Evolutionary conservation across 306 rosid genomes (phyloP).

Genomic region (Coriaria nepalensis): DNA sequence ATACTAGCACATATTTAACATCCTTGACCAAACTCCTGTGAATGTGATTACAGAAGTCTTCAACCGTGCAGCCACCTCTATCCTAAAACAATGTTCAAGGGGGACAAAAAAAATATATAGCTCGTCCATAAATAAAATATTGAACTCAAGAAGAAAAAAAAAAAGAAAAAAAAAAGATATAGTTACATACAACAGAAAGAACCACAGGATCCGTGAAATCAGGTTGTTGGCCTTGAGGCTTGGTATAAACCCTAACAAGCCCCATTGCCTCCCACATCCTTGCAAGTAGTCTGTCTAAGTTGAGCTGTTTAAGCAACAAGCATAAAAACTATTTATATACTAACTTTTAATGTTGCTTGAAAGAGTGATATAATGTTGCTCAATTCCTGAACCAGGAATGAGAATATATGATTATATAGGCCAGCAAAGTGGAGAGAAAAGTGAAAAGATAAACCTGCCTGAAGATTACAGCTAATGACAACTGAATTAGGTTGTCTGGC

Average conservation of each 20-base stretch:
- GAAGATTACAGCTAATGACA: constrained; percentile 91
- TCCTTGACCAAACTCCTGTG: constrained; percentile 96
- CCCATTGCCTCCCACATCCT: constrained; percentile 99
- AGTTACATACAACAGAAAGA: constrained; percentile 71
- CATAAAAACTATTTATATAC: constrained; percentile 4
- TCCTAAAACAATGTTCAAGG: constrained; percentile 39
- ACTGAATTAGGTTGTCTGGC: constrained; percentile 90
- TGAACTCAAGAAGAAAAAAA: constrained; percentile 1
- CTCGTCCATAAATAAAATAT: constrained; percentile 5
- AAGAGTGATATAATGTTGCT: background rate
- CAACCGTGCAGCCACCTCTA: constrained; percentile 96
- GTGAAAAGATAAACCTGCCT: constrained; percentile 34
- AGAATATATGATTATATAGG: background rate
- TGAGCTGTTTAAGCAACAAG: constrained; percentile 50
- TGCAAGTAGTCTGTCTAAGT: constrained; percentile 83
- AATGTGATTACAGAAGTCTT: constrained; percentile 92
- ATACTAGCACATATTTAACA: constrained; percentile 89
- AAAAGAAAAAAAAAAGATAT: constrained; percentile 9
- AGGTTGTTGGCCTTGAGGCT: constrained; percentile 99
- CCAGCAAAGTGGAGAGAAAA: background rate
- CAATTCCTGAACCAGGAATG: background rate
- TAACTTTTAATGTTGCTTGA: background rate
- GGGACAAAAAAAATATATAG: constrained; percentile 13
- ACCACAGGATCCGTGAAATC: constrained; percentile 89
- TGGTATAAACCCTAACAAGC: constrained; percentile 89